Evolutionary conservation across 495 filamentous ascomycete genomes (phyloP), one percentile per base, ranked within the genome.

Genomic region (Neurospora sp.): DNA sequence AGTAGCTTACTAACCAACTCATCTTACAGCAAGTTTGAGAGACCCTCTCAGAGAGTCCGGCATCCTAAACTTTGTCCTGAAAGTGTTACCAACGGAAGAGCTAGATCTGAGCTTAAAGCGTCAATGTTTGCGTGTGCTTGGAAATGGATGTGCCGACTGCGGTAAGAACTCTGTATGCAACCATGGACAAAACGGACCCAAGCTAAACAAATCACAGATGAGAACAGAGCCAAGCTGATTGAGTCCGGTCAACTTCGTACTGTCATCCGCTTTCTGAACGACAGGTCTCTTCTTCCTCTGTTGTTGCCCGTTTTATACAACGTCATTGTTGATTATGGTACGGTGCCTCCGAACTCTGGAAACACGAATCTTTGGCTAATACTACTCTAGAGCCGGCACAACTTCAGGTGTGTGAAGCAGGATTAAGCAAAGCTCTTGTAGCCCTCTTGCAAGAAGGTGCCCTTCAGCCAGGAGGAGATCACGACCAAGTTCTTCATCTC

Each of bases 101-200:
- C 39, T 84, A 10, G 74, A 77, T 2, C 74, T 74, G 17, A 59
- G 76, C 8, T 78, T 88, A 7, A 78, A 80, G 40, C 79, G 82
- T 28, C 89, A 92, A 75, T 84, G 87, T 37, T 82, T 96, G 39
- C 88, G 92, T 19, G 74, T 95, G 34, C 84, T 94, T 77, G 93
- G 91, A 3, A 95, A 95, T 80, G 89, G 89, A n/a, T 94, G 92
- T 80, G 92, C 92, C 62, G 93, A 95, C 78, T 91, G 89, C 71
- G 89, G 92, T 92, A 82, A 77, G 84, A n/a, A 19, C 11, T 37
- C 39, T 69, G 28, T 45, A 19, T 73, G 15, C 21, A 28, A 48
- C 8, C 19, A 69, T 45, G 39, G 39, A 39, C 39, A 73, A 45
- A 72, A 19, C 19, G 31, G 69, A 17, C 69, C 75, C 34, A 70